A percentile compares a stretch with the other conserved stretches of the same genome.
phyloP scores from a whole-genome alignment of 345 rosid species.

The Acer negundo region DNA sequence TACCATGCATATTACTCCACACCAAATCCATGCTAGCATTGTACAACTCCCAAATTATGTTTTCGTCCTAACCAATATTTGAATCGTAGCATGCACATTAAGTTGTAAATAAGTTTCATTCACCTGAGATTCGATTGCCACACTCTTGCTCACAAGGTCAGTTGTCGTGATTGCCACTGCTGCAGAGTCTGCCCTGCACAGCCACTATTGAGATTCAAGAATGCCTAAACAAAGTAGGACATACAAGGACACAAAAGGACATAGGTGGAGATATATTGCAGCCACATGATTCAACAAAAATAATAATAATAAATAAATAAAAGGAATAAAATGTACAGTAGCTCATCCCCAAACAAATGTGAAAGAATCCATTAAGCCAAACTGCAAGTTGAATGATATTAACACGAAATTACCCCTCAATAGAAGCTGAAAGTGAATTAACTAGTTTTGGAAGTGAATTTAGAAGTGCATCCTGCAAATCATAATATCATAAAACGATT shows the following conservation, averaged over 20 bases:
- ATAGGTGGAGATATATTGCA: constrained; percentile 11
- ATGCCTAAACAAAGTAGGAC: constrained; percentile 18
- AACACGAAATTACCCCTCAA: constrained; percentile 53
- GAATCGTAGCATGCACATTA: neutral
- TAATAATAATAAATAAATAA: neutral
- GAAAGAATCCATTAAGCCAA: constrained; percentile 1
- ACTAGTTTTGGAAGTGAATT: constrained; percentile 75
- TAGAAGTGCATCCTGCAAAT: constrained; percentile 73
- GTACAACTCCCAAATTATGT: neutral
- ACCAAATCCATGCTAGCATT: constrained; percentile 1
- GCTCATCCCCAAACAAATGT: neutral
- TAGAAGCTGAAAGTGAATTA: constrained; percentile 57
- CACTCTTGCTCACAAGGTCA: constrained; percentile 96
- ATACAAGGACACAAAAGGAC: neutral
- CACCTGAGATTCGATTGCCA: constrained; percentile 83
- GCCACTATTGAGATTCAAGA: constrained; percentile 17
- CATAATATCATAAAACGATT: constrained; percentile 16
- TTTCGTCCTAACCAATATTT: neutral
- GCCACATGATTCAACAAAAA: constrained; percentile 1
- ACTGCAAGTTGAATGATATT: neutral
- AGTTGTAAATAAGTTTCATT: constrained; percentile 3
- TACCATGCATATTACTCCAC: neutral
- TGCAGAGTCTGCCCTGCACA: constrained; percentile 89
- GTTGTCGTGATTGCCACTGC: constrained; percentile 98
- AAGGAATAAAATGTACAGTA: neutral